Evolutionary conservation across 2,329 filamentous ascomycete species (phyloP).

Genomic region (Plenodomus biglobosus): DNA sequence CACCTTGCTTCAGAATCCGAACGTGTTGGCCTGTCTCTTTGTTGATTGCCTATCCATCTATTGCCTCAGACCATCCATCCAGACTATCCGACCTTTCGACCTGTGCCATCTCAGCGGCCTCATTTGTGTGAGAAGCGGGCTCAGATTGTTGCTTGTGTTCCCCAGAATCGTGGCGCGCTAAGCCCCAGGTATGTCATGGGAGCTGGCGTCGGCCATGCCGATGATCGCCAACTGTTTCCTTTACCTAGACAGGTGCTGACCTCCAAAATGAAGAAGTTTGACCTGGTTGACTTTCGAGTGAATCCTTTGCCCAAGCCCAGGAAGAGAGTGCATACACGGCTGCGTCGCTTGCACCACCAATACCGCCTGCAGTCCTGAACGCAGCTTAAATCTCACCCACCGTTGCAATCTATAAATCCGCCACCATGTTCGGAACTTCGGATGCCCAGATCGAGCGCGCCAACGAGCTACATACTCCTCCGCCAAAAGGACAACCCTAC

Average conservation of each 20-base stretch:
- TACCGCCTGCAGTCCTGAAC: neutral
- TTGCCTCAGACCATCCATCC: neutral
- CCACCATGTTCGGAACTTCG: conserved; percentile 34
- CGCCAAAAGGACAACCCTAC: conserved; percentile 75
- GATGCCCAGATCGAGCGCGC: conserved; percentile 38
- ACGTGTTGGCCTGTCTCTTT: neutral
- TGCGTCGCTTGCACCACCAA: neutral
- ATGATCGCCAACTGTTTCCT: conserved; percentile 2
- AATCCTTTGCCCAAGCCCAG: neutral
- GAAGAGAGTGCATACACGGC: neutral
- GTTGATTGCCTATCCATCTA: neutral
- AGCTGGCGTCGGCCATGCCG: conserved; percentile 16
- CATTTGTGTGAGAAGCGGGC: neutral
- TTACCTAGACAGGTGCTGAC: conserved; percentile 8
- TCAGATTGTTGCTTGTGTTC: neutral
- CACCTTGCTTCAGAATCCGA: conserved; percentile 2
- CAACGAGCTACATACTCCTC: conserved; percentile 59
- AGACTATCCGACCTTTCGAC: neutral
- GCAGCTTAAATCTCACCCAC: neutral
- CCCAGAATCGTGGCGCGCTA: conserved; percentile 13
- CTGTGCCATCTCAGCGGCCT: neutral
- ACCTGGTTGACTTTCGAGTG: neutral
- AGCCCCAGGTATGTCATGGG: conserved; percentile 11
- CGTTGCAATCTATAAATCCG: conserved; percentile 1
- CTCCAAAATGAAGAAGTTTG: conserved; percentile 2